Evolutionary conservation across 257 asterid genomes (phyloP), one percentile per base, ranked within the genome.

Genomic region (Fraxinus americana): DNA sequence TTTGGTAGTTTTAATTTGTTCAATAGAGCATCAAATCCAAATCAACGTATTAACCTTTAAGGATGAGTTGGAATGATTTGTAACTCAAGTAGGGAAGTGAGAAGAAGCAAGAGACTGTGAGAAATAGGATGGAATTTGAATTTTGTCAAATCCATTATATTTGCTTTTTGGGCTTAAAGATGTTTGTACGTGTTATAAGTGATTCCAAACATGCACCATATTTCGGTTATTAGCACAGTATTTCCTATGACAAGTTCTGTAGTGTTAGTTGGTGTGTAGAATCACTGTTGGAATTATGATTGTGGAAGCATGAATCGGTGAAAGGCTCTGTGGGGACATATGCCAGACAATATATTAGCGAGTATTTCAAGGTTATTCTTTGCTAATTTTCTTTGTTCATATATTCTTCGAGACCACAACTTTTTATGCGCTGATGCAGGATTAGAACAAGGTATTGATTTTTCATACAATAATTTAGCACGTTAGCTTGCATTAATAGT

Each of bases 341-440:
- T 61, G 68, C 68, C 68, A 61, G 68, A 41, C 67, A 30, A 23
- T 61, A 32, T 59, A 9, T 61, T 61, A 2, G 68, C 34, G 2
- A 61, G 17, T 61, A 23, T 25, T 61, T 61, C 6, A 63, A 63
- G 69, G 30, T 23, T 57, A 21, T 57, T n/a, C 1, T 21, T 21
- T 21, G 30, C 29, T 57, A 19, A 57, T 57, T 76, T 81, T 65
- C 48, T 39, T 69, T 71, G 32, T 77, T 76, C 63, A 30, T 30
- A 73, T 72, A 52, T 61, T 54, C 17, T 72, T 65, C 0, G 94
- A 6, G 93, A 96, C 89, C 97, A 96, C 84, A 93, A 93, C 84
- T 94, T 93, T 71, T 74, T 91, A 77, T 96, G 99, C 89, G 54
- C 90, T 75, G 79, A 93, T 72, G 81, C 97, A 59, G 98, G 97